Base-by-base conservation (phyloP, 2,329 filamentous ascomycete genomes). In the Setomelanomma holmii region DNA sequence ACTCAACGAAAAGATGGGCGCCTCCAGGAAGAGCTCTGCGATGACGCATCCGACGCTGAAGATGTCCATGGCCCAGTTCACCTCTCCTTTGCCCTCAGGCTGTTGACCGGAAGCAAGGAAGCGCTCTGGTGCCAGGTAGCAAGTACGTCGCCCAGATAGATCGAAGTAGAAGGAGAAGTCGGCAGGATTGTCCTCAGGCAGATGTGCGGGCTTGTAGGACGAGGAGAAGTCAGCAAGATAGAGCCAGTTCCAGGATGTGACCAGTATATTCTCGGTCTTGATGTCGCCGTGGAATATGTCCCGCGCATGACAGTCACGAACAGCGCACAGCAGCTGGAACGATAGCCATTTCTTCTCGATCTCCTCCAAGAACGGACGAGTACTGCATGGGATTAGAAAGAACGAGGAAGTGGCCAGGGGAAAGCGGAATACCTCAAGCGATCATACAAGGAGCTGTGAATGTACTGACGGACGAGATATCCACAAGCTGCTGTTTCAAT, bases 281-380 rank as follows among this genome's bases (percentile, higher is more conserved):
- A 99, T 98, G 70, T 99, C 96, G 51, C 95, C 96, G 72, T 99
- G 95, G 72, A 93, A 98, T 45, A 99, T 83, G 66, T 96, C 90
- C 40, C 89, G 84, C 22, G 89, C 83, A 74, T 99, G 95, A 66
- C 91, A 97, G 75, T 99, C 96, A 50, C 93, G 87, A 52, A 99
- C 80, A 2, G 91, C 93, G 74, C 92, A 97, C 10, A 99, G 83
- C 2, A 99, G 84, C 78, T 99, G 95, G 67, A 96, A 99, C 0
- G 93, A 90, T 44, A 99, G 84, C 95, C 95, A 99, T 79, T 96
- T 97, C 82, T 97, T 98, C 76, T 99, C 95, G 60, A 99, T 95
- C 61, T 96, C 91, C 75, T 99, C 96, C 8, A 98, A 81, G 65
- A 99, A 99, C 0, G 95, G 96, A 6, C 96, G 87, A 7, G 95